Evolutionary conservation across 371 early-diverging fungal genomes (phyloP).

Genomic region (Blakeslea trispora): DNA sequence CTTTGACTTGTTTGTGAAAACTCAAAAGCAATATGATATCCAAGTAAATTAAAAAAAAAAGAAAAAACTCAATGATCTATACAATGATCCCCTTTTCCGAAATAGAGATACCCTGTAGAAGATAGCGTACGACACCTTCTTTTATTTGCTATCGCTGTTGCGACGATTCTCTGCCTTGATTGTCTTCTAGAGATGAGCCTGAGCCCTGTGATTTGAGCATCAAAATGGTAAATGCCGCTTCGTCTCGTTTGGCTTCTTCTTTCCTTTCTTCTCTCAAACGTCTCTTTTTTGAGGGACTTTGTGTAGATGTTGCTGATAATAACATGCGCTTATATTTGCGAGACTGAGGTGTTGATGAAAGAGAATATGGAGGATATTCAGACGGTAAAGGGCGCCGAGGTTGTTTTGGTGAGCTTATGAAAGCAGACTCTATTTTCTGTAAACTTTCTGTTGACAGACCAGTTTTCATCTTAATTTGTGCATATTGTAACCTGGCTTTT

Average conservation of each 20-base stretch:
- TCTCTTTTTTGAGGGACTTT: conserved; percentile 8
- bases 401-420: conserved; percentile 8
- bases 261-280: neutral
- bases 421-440: conserved; percentile 9
- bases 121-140: too few relatives aligned
- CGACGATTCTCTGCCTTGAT: too few relatives aligned
- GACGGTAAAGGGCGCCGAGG: conserved; percentile 9
- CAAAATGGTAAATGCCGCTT: conserved; percentile 13
- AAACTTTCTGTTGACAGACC: conserved; percentile 12
- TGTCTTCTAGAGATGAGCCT: too few relatives aligned
- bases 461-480: conserved; percentile 10
- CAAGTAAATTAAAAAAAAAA: conserved; percentile 1
- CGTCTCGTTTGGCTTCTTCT: conserved; percentile 2
- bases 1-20: too few relatives aligned
- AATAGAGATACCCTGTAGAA: too few relatives aligned
- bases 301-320: conserved; percentile 5
- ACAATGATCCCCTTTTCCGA: too few relatives aligned
- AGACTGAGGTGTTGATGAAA: conserved; percentile 2
- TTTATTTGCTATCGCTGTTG: too few relatives aligned
- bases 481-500: conserved; percentile 13
- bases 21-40: too few relatives aligned
- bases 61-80: neutral
- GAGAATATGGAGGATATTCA: conserved; percentile 10
- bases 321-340: conserved; percentile 3
- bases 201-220: conserved; percentile 3